Base-by-base conservation (phyloP, 192 early-diverging fungal genomes). In the Coemansia sp. region DNA sequence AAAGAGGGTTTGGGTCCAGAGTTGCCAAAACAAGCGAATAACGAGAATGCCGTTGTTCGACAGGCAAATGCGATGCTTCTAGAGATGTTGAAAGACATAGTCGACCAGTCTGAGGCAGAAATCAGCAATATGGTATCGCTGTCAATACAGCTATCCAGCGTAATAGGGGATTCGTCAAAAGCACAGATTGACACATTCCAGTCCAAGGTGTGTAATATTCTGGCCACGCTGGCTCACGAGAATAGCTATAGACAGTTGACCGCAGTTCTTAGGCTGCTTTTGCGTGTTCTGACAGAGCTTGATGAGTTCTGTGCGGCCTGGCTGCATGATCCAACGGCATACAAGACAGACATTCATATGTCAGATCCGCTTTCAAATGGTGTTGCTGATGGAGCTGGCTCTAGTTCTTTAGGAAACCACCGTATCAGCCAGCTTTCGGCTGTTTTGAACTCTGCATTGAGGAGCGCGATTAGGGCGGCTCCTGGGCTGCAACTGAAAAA, bases 111-210 rank as follows among this genome's bases (percentile, higher is more conserved):
- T 8, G 61, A 65, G 42, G 48, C 66, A 0, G 64, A 46, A 7
- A 72, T 75, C 43, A 70, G 78, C 19, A 40, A 58, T 10, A 63
- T 81, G 39, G 60, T 81, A n/a, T 51, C 53, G 14, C 63, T 81
- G 48, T 68, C 78, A 1, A 56, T 72, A 2, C 56, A 58, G 59
- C 50, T 81, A 40, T 65, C 70, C 44, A 65, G 65, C 48, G 64
- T 73, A 25, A 67, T 61, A 22, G 63, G 65, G 14, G 46, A 39
- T 13, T 45, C 59, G 13, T 42, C 10, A 4, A 11, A 54, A 1
- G 61, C 22, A 38, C 25, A 43, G 14, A 48, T 76, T 8, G 17
- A 60, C 19, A 56, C 38, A 37, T 73, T 81, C 48, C 79, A 81
- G 50, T n/a, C 32, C 19, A 49, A 59, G 9, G 64, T 67, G 16